Evolutionary conservation across 148 eudicot species (phyloP).

Genomic region (Heliamphora exappendiculata): DNA sequence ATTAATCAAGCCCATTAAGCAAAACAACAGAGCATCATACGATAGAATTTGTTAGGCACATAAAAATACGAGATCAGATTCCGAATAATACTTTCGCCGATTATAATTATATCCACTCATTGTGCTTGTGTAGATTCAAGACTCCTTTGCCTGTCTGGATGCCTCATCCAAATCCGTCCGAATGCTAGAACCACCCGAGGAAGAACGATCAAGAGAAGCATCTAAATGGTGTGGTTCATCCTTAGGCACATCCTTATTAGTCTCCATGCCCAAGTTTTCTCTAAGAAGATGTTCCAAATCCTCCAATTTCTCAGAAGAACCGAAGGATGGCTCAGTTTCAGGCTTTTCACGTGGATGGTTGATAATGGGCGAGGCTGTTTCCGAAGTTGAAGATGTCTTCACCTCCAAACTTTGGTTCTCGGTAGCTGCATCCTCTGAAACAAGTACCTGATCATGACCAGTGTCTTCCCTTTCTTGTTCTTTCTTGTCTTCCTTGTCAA

Average conservation of each 20-base stretch:
- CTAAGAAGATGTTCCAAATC: not conserved
- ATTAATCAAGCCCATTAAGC: too few species aligned
- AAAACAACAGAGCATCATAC: not conserved
- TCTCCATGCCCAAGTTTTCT: not conserved
- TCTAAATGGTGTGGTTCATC: not conserved
- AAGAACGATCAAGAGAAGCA: not conserved
- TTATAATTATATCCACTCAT: not conserved
- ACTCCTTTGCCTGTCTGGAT: not conserved
- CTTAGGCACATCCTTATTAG: not conserved
- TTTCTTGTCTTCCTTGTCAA: not conserved
- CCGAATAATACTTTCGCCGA: not conserved
- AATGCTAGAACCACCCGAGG: conserved; percentile 3
- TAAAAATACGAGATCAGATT: not conserved
- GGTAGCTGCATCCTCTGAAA: conserved; percentile 2
- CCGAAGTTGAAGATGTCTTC: not conserved
- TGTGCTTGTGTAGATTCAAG: not conserved
- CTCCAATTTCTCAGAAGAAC: not conserved
- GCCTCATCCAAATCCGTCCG: not conserved
- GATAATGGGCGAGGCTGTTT: not conserved
- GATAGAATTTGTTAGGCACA: not conserved
- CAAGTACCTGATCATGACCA: not conserved
- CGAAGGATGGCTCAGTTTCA: not conserved
- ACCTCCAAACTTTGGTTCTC: conserved; percentile 2
- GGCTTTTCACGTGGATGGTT: not conserved
- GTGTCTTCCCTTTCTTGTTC: not conserved